These are phyloP conservation scores for Davidsoniella virescens DNA, from an alignment of 2,329 filamentous ascomycete genomes.

Conservation along the genomic window DNA sequence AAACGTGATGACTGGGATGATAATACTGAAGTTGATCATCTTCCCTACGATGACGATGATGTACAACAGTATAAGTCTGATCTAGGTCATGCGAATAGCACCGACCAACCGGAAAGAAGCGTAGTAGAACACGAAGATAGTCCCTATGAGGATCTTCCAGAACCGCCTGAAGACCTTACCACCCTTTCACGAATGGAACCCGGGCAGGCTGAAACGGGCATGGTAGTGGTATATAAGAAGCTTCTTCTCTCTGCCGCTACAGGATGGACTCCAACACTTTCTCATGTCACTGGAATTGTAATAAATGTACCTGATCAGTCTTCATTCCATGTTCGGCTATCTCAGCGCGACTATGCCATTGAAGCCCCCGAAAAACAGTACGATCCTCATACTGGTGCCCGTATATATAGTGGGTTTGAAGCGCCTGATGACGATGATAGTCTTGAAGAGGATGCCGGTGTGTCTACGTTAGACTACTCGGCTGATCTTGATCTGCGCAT, in stretches of 20 bases:
- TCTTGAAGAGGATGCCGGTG: too few relatives aligned
- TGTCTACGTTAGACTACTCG: too few relatives aligned
- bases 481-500: too few relatives aligned
- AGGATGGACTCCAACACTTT: conserved; percentile 49
- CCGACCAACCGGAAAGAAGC: too few relatives aligned
- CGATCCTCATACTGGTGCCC: conserved; percentile 51
- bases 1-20: conserved; percentile 22
- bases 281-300: conserved; percentile 49
- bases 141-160: conserved; percentile 39
- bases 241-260: conserved; percentile 44
- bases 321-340: conserved; percentile 45
- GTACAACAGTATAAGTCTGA: conserved; percentile 4
- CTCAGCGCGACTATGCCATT: conserved; percentile 47
- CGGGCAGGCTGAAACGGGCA: conserved; percentile 36
- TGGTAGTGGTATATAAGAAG: conserved; percentile 54
- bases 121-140: background rate
- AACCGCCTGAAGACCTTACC: conserved; percentile 40
- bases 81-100: too few relatives aligned
- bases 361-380: conserved; percentile 40
- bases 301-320: conserved; percentile 36
- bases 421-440: conserved; percentile 40
- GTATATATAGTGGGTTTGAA: conserved; percentile 58
- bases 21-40: conserved; percentile 24
- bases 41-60: conserved; percentile 11
- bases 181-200: conserved; percentile 34